These are phyloP conservation scores for Cercospora zeina DNA, from an alignment of 2,329 filamentous ascomycete species.

Conservation along the genomic window DNA sequence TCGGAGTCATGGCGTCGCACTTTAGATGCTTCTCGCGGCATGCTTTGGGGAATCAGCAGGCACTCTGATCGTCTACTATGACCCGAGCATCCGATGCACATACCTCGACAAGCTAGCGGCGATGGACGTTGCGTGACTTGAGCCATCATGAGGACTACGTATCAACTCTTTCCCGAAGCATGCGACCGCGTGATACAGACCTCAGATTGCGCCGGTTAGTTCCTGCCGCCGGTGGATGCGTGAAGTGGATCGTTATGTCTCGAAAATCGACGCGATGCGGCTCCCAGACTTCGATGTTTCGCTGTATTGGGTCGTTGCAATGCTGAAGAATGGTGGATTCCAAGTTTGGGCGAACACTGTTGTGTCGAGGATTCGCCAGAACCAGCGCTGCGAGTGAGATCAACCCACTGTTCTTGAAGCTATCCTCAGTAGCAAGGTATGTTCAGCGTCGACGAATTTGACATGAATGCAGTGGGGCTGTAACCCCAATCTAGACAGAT, in stretches of 20 bases:
- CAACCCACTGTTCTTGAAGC: background rate
- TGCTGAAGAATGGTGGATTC: background rate
- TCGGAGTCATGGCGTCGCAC: constrained; percentile 67
- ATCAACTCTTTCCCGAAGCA: background rate
- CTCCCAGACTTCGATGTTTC: background rate
- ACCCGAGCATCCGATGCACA: background rate
- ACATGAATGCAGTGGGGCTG: constrained; percentile 1
- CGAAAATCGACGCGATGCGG: background rate
- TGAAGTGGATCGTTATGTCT: background rate
- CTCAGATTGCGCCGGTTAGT: background rate
- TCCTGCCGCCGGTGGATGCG: background rate
- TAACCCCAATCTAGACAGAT: background rate
- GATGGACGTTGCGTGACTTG: constrained; percentile 17
- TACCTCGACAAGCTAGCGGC: constrained; percentile 37
- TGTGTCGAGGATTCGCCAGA: background rate
- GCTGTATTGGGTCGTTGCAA: background rate
- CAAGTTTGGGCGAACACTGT: background rate
- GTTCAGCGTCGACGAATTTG: background rate
- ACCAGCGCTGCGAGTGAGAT: background rate
- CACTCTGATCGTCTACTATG: background rate
- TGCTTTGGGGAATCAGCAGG: constrained; percentile 22
- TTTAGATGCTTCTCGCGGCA: constrained; percentile 67
- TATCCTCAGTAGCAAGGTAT: background rate
- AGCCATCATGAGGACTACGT: background rate
- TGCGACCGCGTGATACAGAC: background rate